phyloP scores from a whole-genome alignment of 805 yeast species.

The Komagataella populi region DNA sequence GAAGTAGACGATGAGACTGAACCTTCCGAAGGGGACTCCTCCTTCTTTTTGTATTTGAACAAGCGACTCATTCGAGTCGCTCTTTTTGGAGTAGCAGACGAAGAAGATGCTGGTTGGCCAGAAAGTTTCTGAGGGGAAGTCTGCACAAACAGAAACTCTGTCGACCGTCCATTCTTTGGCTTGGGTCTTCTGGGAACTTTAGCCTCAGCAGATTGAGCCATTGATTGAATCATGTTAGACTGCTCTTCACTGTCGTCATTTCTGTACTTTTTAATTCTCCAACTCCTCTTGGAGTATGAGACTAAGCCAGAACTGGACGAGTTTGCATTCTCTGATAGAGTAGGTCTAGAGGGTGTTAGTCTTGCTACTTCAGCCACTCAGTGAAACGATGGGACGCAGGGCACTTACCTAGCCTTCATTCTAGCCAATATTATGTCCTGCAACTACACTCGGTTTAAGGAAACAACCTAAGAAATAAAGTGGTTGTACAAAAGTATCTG shows the following conservation, averaged over 20 bases:
- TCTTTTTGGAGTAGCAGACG: background rate
- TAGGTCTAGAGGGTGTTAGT: background rate
- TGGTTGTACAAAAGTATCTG: background rate
- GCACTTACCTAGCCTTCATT: background rate
- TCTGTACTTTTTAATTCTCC: slow-evolving; percentile 17
- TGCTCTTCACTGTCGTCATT: slow-evolving; percentile 19
- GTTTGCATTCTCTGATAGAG: background rate
- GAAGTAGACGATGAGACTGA: background rate
- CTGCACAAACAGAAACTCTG: slow-evolving; percentile 20
- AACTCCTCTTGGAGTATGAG: slow-evolving; percentile 10
- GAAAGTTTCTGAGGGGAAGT: slow-evolving; percentile 1
- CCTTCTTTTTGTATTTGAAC: slow-evolving; percentile 1
- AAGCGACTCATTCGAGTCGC: slow-evolving; percentile 1
- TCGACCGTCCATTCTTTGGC: slow-evolving; percentile 16
- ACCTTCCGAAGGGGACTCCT: background rate
- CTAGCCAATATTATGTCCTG: background rate
- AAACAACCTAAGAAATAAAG: background rate
- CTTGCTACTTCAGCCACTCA: background rate
- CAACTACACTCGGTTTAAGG: background rate
- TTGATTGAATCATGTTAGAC: slow-evolving; percentile 13
- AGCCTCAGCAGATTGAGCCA: slow-evolving; percentile 2
- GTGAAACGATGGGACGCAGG: background rate
- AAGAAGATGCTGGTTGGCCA: background rate
- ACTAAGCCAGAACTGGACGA: background rate
- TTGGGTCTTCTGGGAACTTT: slow-evolving; percentile 14